phyloP scores from a whole-genome alignment of 345 rosid species.

The Draba incana region DNA sequence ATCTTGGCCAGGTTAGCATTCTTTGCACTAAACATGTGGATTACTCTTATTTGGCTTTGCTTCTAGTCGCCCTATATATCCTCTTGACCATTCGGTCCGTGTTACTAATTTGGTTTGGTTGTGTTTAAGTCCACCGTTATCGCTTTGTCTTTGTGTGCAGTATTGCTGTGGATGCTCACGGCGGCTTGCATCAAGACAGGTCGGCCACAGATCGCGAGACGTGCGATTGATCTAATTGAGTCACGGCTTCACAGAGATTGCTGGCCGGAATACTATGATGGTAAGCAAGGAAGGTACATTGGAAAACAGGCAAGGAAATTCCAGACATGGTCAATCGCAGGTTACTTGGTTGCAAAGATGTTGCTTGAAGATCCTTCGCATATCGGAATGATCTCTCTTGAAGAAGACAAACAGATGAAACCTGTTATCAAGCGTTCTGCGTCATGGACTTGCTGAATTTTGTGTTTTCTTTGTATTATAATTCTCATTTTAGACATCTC shows the following conservation, averaged over 20 bases:
- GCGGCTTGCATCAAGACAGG: conserved; percentile 75
- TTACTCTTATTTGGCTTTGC: neutral
- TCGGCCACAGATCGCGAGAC: conserved; percentile 65
- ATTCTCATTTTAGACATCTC: conserved; percentile 21
- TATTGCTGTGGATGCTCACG: conserved; percentile 65
- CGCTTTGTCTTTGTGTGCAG: conserved; percentile 35
- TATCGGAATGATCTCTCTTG: conserved; percentile 63
- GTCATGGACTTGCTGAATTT: conserved; percentile 57
- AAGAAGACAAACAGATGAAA: conserved; percentile 69
- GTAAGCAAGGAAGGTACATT: conserved; percentile 56
- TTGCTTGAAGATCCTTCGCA: conserved; percentile 75
- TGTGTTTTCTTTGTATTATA: neutral
- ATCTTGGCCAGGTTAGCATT: conserved; percentile 67
- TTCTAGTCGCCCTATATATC: too few species aligned
- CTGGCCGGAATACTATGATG: conserved; percentile 76
- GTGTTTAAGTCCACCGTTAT: neutral
- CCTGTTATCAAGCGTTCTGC: conserved; percentile 62
- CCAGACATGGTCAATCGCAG: conserved; percentile 74
- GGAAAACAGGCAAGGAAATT: conserved; percentile 68
- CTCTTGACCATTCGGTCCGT: too few species aligned
- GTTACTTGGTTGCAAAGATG: conserved; percentile 72
- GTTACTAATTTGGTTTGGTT: too few species aligned
- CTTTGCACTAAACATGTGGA: neutral
- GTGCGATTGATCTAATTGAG: conserved; percentile 59
- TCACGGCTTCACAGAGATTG: conserved; percentile 57